Base-by-base conservation (phyloP, 345 rosid genomes). In the Gossypium herbaceum region DNA sequence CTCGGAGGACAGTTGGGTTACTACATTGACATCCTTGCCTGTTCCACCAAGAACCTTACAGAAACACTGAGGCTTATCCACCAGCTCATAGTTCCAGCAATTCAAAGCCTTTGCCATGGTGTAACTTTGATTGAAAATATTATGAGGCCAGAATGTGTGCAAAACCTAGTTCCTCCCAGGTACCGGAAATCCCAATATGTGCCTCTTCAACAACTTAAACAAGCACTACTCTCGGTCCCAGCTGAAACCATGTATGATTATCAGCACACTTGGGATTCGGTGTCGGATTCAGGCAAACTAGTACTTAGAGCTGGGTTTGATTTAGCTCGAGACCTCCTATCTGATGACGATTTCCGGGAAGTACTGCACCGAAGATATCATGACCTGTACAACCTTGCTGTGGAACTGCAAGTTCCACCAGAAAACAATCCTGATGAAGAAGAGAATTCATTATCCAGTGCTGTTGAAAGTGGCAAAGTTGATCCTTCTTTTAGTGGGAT, bases 301-400 rank as follows among this genome's bases (percentile, higher is more conserved):
- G 57, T 95, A 76, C 78, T 93, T 24, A 70, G 78, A 76, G 83
- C 87, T 27, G 93, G 94, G n/a, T 93, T 93, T 69, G 96, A 93
- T 82, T 86, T 91, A 48, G 99, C 97, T 22, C 90, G 94, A 24
- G 88, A 95, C 83, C 92, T 95, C 48, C 82, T 93, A 76, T 93
- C 99, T 4, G 99, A 93, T 72, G 97, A 95, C 79, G 99, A 95
- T 78, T 93, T 95, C 68, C 82, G 92, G 59, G 96, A 95, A 85
- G 98, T 95, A 52, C 72, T 95, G 82, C 97, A 95, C 78, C 79
- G 87, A 70, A 85, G 97, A 82, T 90, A 90, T 79, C 90, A 89
- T 74, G 97, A 93, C 80, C 84, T 91, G 54, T 80, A 91, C 84
- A 91, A 84, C 87, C 93, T 93, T 71, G 97, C 96, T 3, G 80